These are phyloP conservation scores for Carex scoparia DNA, from an alignment of 176 grass and related monocot species.

Conservation along the genomic window DNA sequence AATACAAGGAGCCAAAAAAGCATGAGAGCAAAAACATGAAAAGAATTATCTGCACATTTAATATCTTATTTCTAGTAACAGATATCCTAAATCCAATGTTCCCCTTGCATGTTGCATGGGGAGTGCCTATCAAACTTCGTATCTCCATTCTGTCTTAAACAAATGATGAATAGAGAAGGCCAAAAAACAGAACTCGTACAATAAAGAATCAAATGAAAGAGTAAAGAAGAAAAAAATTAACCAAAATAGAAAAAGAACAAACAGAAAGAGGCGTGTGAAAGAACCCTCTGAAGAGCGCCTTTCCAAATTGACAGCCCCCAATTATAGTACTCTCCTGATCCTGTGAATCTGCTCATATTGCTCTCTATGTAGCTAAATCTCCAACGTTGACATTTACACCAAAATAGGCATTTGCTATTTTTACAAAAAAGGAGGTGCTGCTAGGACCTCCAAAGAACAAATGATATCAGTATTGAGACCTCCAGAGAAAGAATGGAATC, in stretches of 20 bases:
- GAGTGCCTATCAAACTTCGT: constrained; percentile 15
- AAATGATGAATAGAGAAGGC: constrained; percentile 26
- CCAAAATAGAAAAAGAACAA: constrained; percentile 13
- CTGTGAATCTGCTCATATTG: constrained; percentile 2
- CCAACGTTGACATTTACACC: constrained; percentile 19
- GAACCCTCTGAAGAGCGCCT: constrained; percentile 17
- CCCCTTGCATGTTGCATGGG: constrained; percentile 19
- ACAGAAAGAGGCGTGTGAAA: constrained; percentile 14
- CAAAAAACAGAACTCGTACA: constrained; percentile 24
- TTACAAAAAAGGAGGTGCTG: constrained; percentile 21
- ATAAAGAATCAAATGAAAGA: constrained; percentile 29
- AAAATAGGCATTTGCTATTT: constrained; percentile 19
- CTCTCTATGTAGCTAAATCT: constrained; percentile 9
- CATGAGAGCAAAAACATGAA: constrained; percentile 6
- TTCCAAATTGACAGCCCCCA: neutral
- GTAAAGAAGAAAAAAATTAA: constrained; percentile 8
- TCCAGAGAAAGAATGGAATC: constrained; percentile 63
- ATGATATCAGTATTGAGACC: constrained; percentile 17
- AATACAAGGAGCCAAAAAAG: neutral
- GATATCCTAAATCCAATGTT: constrained; percentile 28
- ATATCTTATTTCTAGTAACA: constrained; percentile 34
- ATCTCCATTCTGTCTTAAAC: constrained; percentile 25
- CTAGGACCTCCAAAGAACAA: constrained; percentile 22
- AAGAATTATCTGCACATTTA: constrained; percentile 30
- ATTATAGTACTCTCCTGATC: constrained; percentile 14